phyloP scores from a whole-genome alignment of 352 stramenopile species.

The Achlya hypogyna region DNA sequence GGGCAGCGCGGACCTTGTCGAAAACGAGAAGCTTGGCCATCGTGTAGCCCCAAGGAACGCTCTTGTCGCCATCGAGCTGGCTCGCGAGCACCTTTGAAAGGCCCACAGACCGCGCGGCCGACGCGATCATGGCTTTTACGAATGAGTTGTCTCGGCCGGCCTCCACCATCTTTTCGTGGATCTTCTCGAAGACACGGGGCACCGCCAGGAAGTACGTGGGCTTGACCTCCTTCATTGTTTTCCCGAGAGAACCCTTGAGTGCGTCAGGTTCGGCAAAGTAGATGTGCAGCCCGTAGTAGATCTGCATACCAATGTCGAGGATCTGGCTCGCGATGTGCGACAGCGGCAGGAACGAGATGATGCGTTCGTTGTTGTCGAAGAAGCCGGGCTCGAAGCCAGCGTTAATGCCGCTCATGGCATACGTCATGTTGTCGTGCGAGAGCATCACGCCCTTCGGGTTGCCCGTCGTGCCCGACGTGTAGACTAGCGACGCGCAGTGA shows the following conservation, averaged over 20 bases:
- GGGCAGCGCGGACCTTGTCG: constrained; percentile 27
- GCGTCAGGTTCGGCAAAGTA: constrained; percentile 77
- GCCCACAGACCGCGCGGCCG: constrained; percentile 38
- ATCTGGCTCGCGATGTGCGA: constrained; percentile 65
- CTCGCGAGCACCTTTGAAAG: constrained; percentile 25
- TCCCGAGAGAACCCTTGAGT: constrained; percentile 51
- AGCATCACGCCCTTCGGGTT: constrained; percentile 64
- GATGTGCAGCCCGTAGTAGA: constrained; percentile 29
- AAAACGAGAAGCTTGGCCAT: constrained; percentile 38
- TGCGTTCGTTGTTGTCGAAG: constrained; percentile 57
- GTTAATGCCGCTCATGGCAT: constrained; percentile 63
- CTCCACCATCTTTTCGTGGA: constrained; percentile 70
- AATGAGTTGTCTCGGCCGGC: constrained; percentile 30
- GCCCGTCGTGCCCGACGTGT: constrained; percentile 67
- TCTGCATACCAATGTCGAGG: constrained; percentile 32
- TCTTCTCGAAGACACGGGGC: constrained; percentile 65
- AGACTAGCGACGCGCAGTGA: constrained; percentile 75
- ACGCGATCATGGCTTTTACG: constrained; percentile 43
- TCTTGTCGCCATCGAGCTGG: background rate
- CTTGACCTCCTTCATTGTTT: constrained; percentile 53
- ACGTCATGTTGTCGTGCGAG: constrained; percentile 36
- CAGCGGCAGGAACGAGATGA: constrained; percentile 86
- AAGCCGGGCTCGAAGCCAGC: constrained; percentile 53
- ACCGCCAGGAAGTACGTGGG: constrained; percentile 82
- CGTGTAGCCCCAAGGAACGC: constrained; percentile 32